Conservation (phyloP, 495 filamentous ascomycete genomes). For the Glonium stellatum region DNA sequence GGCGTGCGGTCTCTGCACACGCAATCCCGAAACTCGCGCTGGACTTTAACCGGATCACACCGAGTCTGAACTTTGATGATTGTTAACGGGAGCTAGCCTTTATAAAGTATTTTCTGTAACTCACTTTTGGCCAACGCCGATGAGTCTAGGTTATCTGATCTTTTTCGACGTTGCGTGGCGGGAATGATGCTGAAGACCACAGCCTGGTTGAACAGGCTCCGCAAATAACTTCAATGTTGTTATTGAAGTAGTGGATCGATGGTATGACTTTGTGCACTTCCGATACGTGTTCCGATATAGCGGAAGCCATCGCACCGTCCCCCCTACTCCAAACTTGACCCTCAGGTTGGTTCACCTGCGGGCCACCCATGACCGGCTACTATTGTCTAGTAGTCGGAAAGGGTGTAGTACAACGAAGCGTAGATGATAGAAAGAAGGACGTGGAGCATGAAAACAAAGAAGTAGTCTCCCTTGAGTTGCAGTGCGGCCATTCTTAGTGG, state of each 20-base stretch:
- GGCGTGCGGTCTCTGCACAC: no score
- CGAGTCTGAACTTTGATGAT: background rate
- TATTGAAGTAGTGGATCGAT: slow-evolving; percentile 1
- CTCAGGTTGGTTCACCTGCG: background rate
- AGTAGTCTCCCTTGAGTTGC: slow-evolving; percentile 3
- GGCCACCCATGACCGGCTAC: background rate
- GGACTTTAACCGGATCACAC: background rate
- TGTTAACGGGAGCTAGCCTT: background rate
- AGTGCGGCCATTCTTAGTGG: background rate
- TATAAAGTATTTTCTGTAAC: background rate
- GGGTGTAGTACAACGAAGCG: slow-evolving; percentile 1
- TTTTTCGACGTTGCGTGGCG: background rate
- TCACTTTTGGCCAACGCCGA: background rate
- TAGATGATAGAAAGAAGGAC: slow-evolving; percentile 2
- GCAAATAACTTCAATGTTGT: slow-evolving; percentile 2
- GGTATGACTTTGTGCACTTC: background rate
- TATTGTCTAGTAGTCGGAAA: slow-evolving; percentile 2
- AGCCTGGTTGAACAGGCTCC: background rate
- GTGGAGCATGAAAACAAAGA: slow-evolving; percentile 4
- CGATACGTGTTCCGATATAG: background rate
- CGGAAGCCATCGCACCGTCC: background rate
- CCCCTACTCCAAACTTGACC: background rate
- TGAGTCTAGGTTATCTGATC: background rate
- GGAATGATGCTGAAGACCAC: background rate
- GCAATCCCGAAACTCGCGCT: background rate